Base-by-base conservation (phyloP, 768 basidiomycete species). In the Suillus sp. region DNA sequence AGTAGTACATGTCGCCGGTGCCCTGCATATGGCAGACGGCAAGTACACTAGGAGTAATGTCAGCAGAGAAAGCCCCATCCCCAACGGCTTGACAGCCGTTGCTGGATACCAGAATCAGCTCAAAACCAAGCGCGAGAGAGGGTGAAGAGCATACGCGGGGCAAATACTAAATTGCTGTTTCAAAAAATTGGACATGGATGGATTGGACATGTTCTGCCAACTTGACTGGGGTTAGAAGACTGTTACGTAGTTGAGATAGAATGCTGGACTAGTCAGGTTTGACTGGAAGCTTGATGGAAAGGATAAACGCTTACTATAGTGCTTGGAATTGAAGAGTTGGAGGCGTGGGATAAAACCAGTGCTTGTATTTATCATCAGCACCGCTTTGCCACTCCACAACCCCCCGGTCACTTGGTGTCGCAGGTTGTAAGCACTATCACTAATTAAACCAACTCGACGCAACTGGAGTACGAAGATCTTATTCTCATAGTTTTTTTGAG, bases 41-140 rank as follows among this genome's bases (percentile, higher is more conserved):
- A 78, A 93, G 85, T 73, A 93, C 89, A 78, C 82, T 91, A 68
- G 90, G 85, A 79, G 86, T 83, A 68, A 78, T 83, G 88, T 89
- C 88, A 86, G 86, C 84, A 80, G 83, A 83, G 80, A 81, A 80
- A 86, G 93, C 93, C 93, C 93, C 93, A 93, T 95, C 93, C 80
- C 92, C 93, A 95, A 94, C 93, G 92, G 89, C 84, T 81, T 87
- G 89, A 91, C 91, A 86, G 80, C 91, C 93, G 92, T 94, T 94
- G 93, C 93, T 95, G 56, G 35, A 67, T 9, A 32, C 10, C 45
- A 59, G 43, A 18, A 64, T 75, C 56, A 75, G 70, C n/a, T 64
- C 10, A 55, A 20, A 13, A 34, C 54, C 42, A 45, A 25, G 38
- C 35, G 20, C 27, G 10, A 16, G 40, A 59, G 27, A 48, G 38